A percentile compares a stretch with the other conserved stretches of the same genome.
Evolutionary conservation across 331 rosid species (phyloP).

Genomic region (Rosa hybrid): DNA sequence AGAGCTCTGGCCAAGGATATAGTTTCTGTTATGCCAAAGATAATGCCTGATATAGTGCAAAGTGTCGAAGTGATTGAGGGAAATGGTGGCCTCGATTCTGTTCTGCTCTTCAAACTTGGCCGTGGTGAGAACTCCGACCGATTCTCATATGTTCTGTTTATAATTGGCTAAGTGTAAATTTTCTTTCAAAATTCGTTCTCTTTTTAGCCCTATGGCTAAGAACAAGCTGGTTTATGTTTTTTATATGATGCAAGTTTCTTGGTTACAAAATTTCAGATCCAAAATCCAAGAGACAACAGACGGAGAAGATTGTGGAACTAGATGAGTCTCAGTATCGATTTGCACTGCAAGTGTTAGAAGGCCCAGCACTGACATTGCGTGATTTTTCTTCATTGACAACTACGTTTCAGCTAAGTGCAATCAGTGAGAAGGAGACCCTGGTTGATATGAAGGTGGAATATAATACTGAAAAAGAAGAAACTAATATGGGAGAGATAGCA

Average conservation of each 20-base stretch:
- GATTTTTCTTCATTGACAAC: neutral
- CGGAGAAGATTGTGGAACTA: neutral
- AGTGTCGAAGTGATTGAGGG: neutral
- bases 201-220: neutral
- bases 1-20: neutral
- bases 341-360: neutral
- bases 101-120: neutral
- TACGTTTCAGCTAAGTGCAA: neutral
- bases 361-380: neutral
- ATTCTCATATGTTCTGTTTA: neutral
- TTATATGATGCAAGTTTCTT: neutral
- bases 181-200: neutral
- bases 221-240: neutral
- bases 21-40: neutral
- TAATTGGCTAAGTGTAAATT: neutral
- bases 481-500: neutral
- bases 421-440: neutral
- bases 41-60: slow-evolving; percentile 2
- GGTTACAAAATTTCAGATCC: neutral
- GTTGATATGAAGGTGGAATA: slow-evolving; percentile 5
- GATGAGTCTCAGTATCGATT: neutral
- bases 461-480: neutral
- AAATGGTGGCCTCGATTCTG: neutral
- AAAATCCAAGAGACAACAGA: neutral
- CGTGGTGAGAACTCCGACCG: neutral